These are phyloP conservation scores for Melampsora larici-populina DNA, from an alignment of 1,284 basidiomycete species.

Conservation along the genomic window DNA sequence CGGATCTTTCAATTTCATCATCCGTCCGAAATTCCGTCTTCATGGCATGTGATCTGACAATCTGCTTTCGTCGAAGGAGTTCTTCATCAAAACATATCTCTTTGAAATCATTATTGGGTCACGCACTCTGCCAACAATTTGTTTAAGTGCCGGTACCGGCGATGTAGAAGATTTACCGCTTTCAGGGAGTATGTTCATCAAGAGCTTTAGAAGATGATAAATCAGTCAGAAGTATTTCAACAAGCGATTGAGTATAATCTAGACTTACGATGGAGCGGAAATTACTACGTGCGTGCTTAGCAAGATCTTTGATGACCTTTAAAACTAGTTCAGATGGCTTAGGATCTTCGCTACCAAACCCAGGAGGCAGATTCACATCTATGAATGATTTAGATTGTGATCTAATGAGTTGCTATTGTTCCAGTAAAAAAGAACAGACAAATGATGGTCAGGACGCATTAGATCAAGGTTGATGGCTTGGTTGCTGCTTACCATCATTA, in stretches of 20 bases:
- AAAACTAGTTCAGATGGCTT: conserved; percentile 5
- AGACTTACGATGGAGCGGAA: neutral
- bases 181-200: neutral
- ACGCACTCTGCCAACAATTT: neutral
- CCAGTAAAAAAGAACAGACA: neutral
- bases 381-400: conserved; percentile 1
- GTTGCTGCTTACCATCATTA: neutral
- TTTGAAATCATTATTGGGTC: neutral
- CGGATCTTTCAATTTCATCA: neutral
- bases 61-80: neutral
- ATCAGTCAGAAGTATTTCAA: neutral
- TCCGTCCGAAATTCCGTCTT: neutral
- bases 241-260: neutral
- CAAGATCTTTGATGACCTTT: conserved; percentile 1
- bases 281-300: conserved; percentile 3
- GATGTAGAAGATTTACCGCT: neutral
- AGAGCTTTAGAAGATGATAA: neutral
- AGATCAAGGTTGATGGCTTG: neutral
- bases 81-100: neutral
- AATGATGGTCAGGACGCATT: neutral
- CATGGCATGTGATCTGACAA: conserved; percentile 1
- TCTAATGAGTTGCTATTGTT: neutral
- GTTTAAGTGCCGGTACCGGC: neutral
- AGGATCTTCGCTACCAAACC: conserved; percentile 4
- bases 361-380: neutral